phyloP scores from a whole-genome alignment of 805 yeast genomes.

The Sungouiozyma intestinalis region DNA sequence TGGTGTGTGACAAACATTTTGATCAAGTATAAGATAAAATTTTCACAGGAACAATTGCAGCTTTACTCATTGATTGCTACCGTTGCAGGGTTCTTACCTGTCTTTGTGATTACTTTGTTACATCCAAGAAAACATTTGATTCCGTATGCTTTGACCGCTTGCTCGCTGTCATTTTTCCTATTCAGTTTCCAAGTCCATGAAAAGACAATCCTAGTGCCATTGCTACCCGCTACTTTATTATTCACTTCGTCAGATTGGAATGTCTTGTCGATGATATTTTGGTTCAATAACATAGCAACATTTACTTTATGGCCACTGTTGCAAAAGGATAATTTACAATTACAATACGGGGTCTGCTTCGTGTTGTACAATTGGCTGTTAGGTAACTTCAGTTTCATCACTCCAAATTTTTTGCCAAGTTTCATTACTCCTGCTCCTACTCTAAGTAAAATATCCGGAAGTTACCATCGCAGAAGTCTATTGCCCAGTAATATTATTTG shows the following conservation, averaged over 20 bases:
- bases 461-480: conserved; percentile 31
- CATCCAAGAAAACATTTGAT: conserved; percentile 42
- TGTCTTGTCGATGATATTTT: conserved; percentile 62
- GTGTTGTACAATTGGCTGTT: conserved; percentile 70
- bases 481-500: conserved; percentile 43
- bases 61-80: conserved; percentile 46
- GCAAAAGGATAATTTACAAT: conserved; percentile 56
- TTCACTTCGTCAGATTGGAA: conserved; percentile 42
- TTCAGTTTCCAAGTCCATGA: conserved; percentile 97
- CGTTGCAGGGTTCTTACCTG: conserved; percentile 42
- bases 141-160: conserved; percentile 68
- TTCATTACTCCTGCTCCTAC: conserved; percentile 38
- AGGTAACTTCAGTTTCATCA: conserved; percentile 49
- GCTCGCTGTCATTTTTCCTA: conserved; percentile 79
- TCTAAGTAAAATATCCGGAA: conserved; percentile 24
- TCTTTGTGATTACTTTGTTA: conserved; percentile 40
- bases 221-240: conserved; percentile 71
- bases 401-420: conserved; percentile 35
- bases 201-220: conserved; percentile 79
- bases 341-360: conserved; percentile 60
- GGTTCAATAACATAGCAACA: conserved; percentile 78
- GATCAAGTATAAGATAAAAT: conserved; percentile 53
- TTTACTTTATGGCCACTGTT: conserved; percentile 86
- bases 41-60: conserved; percentile 50
- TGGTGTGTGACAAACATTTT: conserved; percentile 91